Conservation (phyloP, 495 filamentous ascomycete species). For the Cudoniella acicularis region DNA sequence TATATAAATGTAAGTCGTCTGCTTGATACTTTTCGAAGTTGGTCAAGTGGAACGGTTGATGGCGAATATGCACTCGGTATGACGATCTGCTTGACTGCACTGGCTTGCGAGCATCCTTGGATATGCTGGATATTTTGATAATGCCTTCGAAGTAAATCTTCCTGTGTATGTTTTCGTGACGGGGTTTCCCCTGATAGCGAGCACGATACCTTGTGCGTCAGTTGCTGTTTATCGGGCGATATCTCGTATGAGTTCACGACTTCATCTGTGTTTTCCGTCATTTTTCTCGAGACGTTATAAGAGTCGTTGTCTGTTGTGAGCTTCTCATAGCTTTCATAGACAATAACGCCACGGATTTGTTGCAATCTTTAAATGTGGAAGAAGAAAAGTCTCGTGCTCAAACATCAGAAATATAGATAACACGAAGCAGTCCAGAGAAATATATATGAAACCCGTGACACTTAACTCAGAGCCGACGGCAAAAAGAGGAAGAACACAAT, state of each 20-base stretch:
- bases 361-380: too few species aligned
- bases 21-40: constrained; percentile 7
- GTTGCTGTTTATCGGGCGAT: neutral
- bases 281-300: too few species aligned
- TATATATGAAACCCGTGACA: constrained; percentile 8
- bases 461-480: neutral
- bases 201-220: neutral
- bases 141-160: constrained; percentile 4
- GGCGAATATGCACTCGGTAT: constrained; percentile 10
- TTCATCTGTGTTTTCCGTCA: constrained; percentile 3
- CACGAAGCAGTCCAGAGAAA: constrained; percentile 1
- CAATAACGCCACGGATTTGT: too few species aligned
- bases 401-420: constrained; percentile 1
- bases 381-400: too few species aligned
- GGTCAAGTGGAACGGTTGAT: neutral
- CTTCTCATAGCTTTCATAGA: too few species aligned
- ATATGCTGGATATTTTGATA: constrained; percentile 1
- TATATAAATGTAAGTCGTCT: neutral
- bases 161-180: neutral
- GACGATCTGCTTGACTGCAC: neutral
- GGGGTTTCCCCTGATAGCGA: neutral
- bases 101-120: neutral
- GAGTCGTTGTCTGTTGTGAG: too few species aligned
- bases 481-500: neutral
- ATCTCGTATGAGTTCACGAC: constrained; percentile 6